Evolutionary conservation across 2,329 filamentous ascomycete species (phyloP).

Genomic region (Scopulariopsis brevicaulis): DNA sequence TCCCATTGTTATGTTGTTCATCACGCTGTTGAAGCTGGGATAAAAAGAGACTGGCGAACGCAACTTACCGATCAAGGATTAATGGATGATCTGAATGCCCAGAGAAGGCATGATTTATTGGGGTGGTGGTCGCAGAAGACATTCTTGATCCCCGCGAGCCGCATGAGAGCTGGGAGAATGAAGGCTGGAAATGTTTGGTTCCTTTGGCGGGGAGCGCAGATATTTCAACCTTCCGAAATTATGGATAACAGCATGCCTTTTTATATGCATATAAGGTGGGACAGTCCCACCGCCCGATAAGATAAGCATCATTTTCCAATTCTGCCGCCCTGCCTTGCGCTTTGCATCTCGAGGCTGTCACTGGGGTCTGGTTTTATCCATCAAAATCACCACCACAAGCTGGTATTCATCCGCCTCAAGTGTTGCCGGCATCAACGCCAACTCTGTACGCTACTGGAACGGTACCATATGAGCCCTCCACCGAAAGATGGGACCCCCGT

Average conservation of each 20-base stretch:
- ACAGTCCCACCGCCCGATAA: slow-evolving; percentile 1
- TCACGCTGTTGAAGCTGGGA: slow-evolving; percentile 31
- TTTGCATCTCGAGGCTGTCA: background rate
- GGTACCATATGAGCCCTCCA: background rate
- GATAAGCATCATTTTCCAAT: background rate
- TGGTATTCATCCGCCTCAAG: background rate
- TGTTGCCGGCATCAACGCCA: background rate
- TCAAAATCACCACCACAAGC: background rate
- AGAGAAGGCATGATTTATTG: slow-evolving; percentile 2
- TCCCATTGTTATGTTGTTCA: slow-evolving; percentile 97
- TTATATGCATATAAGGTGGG: slow-evolving; percentile 5
- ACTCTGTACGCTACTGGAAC: background rate
- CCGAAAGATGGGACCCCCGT: slow-evolving; percentile 31
- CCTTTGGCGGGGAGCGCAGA: background rate
- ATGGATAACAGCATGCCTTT: background rate
- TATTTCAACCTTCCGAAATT: background rate
- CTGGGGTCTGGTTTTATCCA: background rate
- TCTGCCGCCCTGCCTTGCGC: background rate
- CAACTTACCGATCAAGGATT: slow-evolving; percentile 11
- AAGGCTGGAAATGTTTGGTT: background rate
- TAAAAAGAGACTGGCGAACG: background rate
- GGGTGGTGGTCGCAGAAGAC: slow-evolving; percentile 5
- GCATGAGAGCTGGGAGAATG: background rate
- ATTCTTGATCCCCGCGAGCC: background rate
- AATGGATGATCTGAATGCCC: background rate